These are phyloP conservation scores for Pichia sporocuriosa DNA, from an alignment of 805 yeast genomes.

Conservation along the genomic window DNA sequence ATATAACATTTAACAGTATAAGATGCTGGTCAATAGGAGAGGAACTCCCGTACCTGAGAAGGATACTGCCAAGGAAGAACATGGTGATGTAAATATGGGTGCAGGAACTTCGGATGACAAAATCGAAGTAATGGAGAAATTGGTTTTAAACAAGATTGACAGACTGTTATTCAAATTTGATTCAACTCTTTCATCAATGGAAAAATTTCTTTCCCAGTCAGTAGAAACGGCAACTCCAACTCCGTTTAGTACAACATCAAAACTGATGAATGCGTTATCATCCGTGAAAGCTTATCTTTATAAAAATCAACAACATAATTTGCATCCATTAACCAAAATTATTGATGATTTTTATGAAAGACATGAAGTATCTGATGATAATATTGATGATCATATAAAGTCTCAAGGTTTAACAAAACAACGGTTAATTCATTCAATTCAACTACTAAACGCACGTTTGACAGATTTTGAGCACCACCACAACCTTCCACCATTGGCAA, in stretches of 20 bases:
- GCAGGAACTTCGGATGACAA: no score
- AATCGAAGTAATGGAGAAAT: conserved; percentile 23
- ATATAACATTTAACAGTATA: no score
- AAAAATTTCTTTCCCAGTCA: conserved; percentile 22
- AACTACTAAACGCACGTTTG: conserved; percentile 35
- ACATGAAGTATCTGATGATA: conserved; percentile 14
- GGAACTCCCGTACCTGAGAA: no score
- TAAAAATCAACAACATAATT: conserved; percentile 21
- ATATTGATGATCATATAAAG: no score
- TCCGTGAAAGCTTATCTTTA: conserved; percentile 19
- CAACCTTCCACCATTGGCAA: conserved; percentile 22
- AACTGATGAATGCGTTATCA: conserved; percentile 21
- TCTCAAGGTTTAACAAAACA: no score
- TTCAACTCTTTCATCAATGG: conserved; percentile 22
- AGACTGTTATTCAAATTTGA: conserved; percentile 25
- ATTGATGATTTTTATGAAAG: conserved; percentile 27
- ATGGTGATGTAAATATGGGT: conserved; percentile 3
- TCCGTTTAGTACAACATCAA: no score
- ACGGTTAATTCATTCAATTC: conserved; percentile 31
- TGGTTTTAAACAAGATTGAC: conserved; percentile 25
- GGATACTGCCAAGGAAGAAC: no score
- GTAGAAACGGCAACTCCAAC: no score
- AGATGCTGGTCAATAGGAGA: neutral
- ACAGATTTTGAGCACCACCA: conserved; percentile 33
- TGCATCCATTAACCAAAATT: conserved; percentile 26